phyloP scores from a whole-genome alignment of 192 early-diverging fungal species.

The Spinellus fusiger region DNA sequence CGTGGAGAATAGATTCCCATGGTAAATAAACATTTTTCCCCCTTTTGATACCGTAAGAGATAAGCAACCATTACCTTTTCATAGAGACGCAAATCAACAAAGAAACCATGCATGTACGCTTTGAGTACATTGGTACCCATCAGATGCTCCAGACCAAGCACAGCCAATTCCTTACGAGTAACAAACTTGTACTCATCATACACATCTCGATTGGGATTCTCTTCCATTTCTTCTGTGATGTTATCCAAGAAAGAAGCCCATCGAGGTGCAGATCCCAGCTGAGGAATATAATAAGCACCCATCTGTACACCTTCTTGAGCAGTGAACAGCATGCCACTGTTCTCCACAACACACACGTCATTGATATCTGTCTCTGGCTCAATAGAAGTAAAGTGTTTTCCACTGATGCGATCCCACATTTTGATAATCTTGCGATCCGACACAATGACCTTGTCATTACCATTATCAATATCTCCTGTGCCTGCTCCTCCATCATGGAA shows the following conservation, averaged over 20 bases:
- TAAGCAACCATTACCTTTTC: slow-evolving; percentile 52
- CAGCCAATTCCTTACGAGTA: slow-evolving; percentile 78
- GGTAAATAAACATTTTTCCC: slow-evolving; percentile 7
- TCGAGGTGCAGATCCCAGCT: slow-evolving; percentile 84
- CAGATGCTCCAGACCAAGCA: slow-evolving; percentile 84
- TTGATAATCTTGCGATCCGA: slow-evolving; percentile 90
- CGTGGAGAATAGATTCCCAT: background rate
- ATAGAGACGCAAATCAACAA: slow-evolving; percentile 91
- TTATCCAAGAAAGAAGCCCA: slow-evolving; percentile 96
- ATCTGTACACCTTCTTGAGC: slow-evolving; percentile 93
- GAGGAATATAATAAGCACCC: slow-evolving; percentile 88
- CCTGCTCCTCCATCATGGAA: slow-evolving; percentile 63
- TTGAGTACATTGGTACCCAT: slow-evolving; percentile 89
- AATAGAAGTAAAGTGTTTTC: slow-evolving; percentile 84
- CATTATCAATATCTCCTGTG: slow-evolving; percentile 41
- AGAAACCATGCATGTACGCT: slow-evolving; percentile 99
- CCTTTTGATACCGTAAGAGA: too few species aligned
- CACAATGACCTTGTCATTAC: slow-evolving; percentile 66
- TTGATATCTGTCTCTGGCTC: slow-evolving; percentile 92
- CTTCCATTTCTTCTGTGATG: slow-evolving; percentile 89
- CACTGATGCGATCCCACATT: slow-evolving; percentile 85
- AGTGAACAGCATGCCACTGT: slow-evolving; percentile 82
- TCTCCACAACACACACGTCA: slow-evolving; percentile 77
- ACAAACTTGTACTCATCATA: slow-evolving; percentile 99
- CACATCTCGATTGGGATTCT: slow-evolving; percentile 74